phyloP scores from a whole-genome alignment of 371 early-diverging fungal genomes.

The Mortierella sp. region DNA sequence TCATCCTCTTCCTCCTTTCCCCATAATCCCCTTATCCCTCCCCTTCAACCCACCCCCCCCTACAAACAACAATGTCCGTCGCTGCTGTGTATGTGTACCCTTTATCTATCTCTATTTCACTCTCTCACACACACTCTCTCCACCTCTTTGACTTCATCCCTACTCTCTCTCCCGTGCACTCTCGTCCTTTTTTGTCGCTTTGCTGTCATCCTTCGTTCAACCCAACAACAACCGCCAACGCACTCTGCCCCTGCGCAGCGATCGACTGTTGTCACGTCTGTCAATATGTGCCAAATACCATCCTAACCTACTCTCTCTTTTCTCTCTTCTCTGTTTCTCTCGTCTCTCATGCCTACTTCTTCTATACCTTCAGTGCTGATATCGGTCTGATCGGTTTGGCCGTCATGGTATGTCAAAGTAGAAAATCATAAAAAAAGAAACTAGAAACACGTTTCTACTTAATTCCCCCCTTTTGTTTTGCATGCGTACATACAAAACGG shows the following conservation, averaged over 20 bases:
- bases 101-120: no score
- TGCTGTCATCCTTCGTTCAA: no score
- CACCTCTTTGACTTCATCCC: no score
- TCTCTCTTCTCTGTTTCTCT: neutral
- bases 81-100: constrained; percentile 38
- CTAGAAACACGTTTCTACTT: neutral
- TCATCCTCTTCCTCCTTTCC: neutral
- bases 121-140: no score
- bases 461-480: neutral
- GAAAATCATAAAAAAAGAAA: neutral
- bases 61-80: constrained; percentile 16
- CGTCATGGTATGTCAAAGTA: constrained; percentile 89
- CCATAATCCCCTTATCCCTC: neutral
- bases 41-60: neutral
- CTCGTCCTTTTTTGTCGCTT: neutral
- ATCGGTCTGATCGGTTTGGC: constrained; percentile 99
- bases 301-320: neutral
- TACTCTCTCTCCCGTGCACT: no score
- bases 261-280: neutral
- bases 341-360: neutral
- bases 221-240: neutral
- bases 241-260: neutral
- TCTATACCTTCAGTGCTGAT: constrained; percentile 82
- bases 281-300: no score
- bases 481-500: neutral